Conservation (phyloP, 139 green algal genomes). For the Zygnema circumcarinatum region DNA sequence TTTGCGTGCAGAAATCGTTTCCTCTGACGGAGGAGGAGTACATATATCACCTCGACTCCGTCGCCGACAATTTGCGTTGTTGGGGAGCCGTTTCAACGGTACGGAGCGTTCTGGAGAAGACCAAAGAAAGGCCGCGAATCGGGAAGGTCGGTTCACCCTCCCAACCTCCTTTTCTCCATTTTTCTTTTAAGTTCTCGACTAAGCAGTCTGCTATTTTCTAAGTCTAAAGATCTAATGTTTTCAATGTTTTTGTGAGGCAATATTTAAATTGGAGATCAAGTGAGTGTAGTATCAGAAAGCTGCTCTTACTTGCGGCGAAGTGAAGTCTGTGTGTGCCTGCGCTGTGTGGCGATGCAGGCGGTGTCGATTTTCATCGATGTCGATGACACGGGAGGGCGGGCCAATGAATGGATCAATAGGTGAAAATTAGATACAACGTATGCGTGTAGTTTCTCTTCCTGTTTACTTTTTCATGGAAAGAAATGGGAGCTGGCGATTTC, state of each 20-base stretch:
- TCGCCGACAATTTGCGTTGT: conserved; percentile 38
- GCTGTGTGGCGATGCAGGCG: background rate
- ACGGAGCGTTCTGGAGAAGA: conserved; percentile 23
- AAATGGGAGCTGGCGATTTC: background rate
- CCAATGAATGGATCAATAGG: conserved; percentile 35
- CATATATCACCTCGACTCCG: conserved; percentile 36
- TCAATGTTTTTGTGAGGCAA: background rate
- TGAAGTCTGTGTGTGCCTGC: background rate
- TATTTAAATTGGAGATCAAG: background rate
- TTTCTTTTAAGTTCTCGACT: too few relatives aligned
- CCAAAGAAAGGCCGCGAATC: conserved; percentile 51
- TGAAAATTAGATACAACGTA: conserved; percentile 3
- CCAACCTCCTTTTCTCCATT: too few relatives aligned
- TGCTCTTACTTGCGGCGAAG: background rate
- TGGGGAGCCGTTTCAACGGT: conserved; percentile 47
- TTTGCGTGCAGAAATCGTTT: conserved; percentile 39
- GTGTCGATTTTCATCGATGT: conserved; percentile 43
- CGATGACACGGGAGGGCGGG: conserved; percentile 7
- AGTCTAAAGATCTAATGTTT: background rate
- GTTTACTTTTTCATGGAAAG: background rate
- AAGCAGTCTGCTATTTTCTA: background rate
- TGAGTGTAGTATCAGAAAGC: background rate
- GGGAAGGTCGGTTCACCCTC: conserved; percentile 56
- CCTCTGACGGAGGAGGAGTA: conserved; percentile 58
- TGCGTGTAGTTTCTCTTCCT: background rate